Percentiles rank a stretch among this genome's conserved stretches.
Evolutionary conservation across 805 yeast species (phyloP).

Genomic region (Ogataea haglerorum): DNA sequence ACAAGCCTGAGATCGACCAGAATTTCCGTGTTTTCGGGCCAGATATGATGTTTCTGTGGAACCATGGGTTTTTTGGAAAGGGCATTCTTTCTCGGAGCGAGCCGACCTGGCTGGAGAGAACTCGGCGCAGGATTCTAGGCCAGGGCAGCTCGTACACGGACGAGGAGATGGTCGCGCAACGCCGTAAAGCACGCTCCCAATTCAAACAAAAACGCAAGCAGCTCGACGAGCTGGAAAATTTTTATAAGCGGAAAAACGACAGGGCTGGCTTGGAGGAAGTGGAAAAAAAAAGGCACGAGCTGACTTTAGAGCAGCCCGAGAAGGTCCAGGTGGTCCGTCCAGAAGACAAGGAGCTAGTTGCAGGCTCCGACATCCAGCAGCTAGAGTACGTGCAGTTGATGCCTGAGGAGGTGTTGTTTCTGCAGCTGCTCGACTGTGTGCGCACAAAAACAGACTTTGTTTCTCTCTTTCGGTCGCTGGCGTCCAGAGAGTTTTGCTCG

Average conservation of each 20-base stretch:
- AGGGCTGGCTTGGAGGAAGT: constrained; percentile 33
- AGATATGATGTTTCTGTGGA: constrained; percentile 66
- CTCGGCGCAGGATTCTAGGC: constrained; percentile 46
- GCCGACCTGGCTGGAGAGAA: constrained; percentile 83
- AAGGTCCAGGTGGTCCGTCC: constrained; percentile 25
- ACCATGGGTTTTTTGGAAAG: constrained; percentile 88
- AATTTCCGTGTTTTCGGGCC: constrained; percentile 40
- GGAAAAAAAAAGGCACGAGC: constrained; percentile 34
- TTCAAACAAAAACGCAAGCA: constrained; percentile 69
- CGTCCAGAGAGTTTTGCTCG: background rate
- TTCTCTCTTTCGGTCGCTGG: background rate
- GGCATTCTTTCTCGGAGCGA: constrained; percentile 87
- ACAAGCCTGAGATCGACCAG: constrained; percentile 7
- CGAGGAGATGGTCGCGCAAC: constrained; percentile 72
- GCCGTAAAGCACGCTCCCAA: constrained; percentile 68
- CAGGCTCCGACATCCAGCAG: constrained; percentile 24
- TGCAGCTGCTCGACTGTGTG: constrained; percentile 43
- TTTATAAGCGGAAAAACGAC: constrained; percentile 27
- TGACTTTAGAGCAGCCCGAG: constrained; percentile 16
- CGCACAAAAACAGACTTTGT: background rate
- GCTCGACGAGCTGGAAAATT: constrained; percentile 47
- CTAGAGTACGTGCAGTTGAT: constrained; percentile 63
- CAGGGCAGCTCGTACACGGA: constrained; percentile 37
- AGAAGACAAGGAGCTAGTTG: constrained; percentile 36
- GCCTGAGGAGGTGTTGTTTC: constrained; percentile 72